Base-by-base conservation (phyloP, 169 alveolate species). In the Babesia sp. region DNA sequence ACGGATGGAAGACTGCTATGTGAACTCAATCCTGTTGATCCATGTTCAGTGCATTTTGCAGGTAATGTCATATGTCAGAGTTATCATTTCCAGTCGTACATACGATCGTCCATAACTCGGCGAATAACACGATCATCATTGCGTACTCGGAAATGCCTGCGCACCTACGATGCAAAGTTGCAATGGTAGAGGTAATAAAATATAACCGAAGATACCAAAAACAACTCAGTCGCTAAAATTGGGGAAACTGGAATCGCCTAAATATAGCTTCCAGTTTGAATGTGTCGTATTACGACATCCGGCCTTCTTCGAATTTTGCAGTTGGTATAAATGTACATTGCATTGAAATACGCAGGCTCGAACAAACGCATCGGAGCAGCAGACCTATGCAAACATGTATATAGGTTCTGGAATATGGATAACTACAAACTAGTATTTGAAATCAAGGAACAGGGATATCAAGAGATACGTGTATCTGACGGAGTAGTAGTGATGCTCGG, bases 281-380 rank as follows among this genome's bases (percentile, higher is more conserved):
- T 82, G 73, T 53, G 93, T 87, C 22, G 70, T 80, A 31, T 48
- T 87, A 39, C 78, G 75, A 31, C 93, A 87, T 53, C 93, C 93
- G 3, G 93, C 93, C 8, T 87, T 81, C 69, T 87, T 87, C 51
- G 93, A 87, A 50, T 87, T 87, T 68, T 87, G 93, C 55, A 91
- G 93, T 87, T 54, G 22, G 78, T 61, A 41, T 20, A 28, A 36
- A 29, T 24, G 42, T 18, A 26, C 24, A 20, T 5, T 20, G 59
- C 20, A 36, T 33, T 5, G 36, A 36, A 50, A 24, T 33, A 28
- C 33, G 22, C 68, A 87, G 93, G 83, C 41, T 74, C 79, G 22
- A 87, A 87, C 59, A 81, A 85, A 48, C 78, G 93, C 45, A 87
- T 87, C 26, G 93, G 91, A 12, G 93, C 91, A 7, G 93, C 93